Base-by-base conservation (phyloP, 306 rosid species). In the Vicia faba region DNA sequence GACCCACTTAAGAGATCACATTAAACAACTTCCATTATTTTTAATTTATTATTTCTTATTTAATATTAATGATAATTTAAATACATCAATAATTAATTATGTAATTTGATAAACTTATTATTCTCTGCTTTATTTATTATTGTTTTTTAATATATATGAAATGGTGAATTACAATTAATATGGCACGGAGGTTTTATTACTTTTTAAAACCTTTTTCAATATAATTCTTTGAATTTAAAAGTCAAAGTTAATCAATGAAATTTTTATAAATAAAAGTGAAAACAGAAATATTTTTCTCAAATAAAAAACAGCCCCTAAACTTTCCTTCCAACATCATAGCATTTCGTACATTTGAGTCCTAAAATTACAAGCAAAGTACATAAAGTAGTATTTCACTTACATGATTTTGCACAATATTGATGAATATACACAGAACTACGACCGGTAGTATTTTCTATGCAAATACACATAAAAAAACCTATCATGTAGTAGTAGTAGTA, bases 311-410 rank as follows among this genome's bases (percentile, higher is more conserved):
- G 16, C 9, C 8, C 5, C 15, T 43, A 18, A 35, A 36, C n/a
- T 12, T 50, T 55, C 45, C 13, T 58, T 29, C 44, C 11, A 40
- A 58, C 19, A 33, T 14, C 58, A 66, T 53, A 26, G 10, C 50
- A 65, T 49, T 51, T 68, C 50, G 43, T 54, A 44, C 67, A 57
- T 35, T 73, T 35, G 46, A 25, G 57, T 41, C 71, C 75, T 44
- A 78, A 33, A 33, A 61, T 73, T 68, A 72, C 82, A 73, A 60
- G 2, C 78, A 66, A 20, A 1, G 2, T 46, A 59, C 54, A 71
- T 44, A 64, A 28, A 69, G 41, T 25, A 25, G 64, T 71, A 9
- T 38, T 65, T 77, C 58, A 49, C 73, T 65, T 49, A 49, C 81
- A 64, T 38, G 63, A 71, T 28, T 60, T 18, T 69, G 61, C 71